Evolutionary conservation across 768 basidiomycete species (phyloP).

Genomic region (Pleurotus platypus): DNA sequence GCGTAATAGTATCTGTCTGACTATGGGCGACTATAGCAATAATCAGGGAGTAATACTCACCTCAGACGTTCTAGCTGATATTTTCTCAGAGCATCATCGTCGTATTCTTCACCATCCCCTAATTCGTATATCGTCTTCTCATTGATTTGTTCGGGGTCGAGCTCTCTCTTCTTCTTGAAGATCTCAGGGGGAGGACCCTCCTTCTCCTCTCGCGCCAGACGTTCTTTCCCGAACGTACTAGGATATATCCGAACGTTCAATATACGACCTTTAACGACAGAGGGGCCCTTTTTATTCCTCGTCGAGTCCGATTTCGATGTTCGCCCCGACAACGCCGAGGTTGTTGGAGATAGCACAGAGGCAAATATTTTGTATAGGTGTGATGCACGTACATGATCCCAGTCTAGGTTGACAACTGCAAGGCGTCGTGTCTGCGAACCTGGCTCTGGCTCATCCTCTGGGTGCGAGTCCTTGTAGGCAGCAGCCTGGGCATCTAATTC

Average conservation of each 20-base stretch:
- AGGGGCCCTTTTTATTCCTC: conserved; percentile 16
- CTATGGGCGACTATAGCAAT: background rate
- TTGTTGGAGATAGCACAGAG: conserved; percentile 70
- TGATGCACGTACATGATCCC: conserved; percentile 89
- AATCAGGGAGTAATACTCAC: conserved; percentile 38
- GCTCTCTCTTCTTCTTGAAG: conserved; percentile 54
- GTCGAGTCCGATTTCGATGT: conserved; percentile 13
- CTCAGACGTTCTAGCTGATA: conserved; percentile 93
- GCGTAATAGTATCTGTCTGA: conserved; percentile 82
- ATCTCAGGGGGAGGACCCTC: conserved; percentile 88
- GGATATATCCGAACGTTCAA: conserved; percentile 82
- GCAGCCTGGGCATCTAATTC: conserved; percentile 74
- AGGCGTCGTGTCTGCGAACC: conserved; percentile 62
- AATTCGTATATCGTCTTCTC: conserved; percentile 64
- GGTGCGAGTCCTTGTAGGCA: conserved; percentile 49
- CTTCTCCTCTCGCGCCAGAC: conserved; percentile 81
- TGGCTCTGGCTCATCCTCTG: conserved; percentile 29
- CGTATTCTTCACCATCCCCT: conserved; percentile 62
- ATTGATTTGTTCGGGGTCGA: conserved; percentile 54
- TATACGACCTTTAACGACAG: conserved; percentile 60
- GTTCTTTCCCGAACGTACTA: conserved; percentile 88
- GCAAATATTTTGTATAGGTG: conserved; percentile 93
- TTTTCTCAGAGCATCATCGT: conserved; percentile 81
- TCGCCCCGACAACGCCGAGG: conserved; percentile 31
- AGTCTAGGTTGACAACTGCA: conserved; percentile 94